These are phyloP conservation scores for Ploettnerulaceae sp. DNA, from an alignment of 2,329 filamentous ascomycete species.

Conservation along the genomic window DNA sequence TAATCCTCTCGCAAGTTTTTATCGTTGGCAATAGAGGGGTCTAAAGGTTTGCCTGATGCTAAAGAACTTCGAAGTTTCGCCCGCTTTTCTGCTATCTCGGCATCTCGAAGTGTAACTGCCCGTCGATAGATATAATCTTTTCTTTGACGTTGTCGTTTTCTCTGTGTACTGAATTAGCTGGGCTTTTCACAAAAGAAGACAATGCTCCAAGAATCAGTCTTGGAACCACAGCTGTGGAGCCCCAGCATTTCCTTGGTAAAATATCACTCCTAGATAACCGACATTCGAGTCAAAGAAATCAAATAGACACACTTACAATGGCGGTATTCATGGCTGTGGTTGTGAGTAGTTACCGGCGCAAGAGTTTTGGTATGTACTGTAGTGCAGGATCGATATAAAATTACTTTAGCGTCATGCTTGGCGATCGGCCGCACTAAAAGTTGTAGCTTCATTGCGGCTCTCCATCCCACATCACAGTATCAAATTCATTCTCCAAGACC, in stretches of 20 bases:
- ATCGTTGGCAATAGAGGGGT: slow-evolving; percentile 80
- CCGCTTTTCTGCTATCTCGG: slow-evolving; percentile 87
- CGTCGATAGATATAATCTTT: slow-evolving; percentile 88
- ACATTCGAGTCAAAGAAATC: too few relatives aligned
- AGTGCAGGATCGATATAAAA: slow-evolving; percentile 17
- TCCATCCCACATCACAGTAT: slow-evolving; percentile 16
- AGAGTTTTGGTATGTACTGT: background rate
- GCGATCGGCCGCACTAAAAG: slow-evolving; percentile 21
- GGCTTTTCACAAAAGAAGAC: slow-evolving; percentile 2
- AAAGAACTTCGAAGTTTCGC: slow-evolving; percentile 81
- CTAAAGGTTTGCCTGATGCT: slow-evolving; percentile 81
- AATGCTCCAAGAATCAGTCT: background rate
- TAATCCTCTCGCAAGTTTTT: slow-evolving; percentile 79
- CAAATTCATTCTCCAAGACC: slow-evolving; percentile 7
- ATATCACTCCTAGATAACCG: too few relatives aligned
- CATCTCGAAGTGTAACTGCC: slow-evolving; percentile 81
- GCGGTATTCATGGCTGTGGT: slow-evolving; percentile 21
- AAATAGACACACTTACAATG: slow-evolving; percentile 26
- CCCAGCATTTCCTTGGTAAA: background rate
- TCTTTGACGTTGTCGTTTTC: slow-evolving; percentile 72
- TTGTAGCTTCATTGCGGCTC: slow-evolving; percentile 11
- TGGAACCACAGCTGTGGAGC: background rate
- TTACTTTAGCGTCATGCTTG: slow-evolving; percentile 7
- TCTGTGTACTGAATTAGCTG: slow-evolving; percentile 36
- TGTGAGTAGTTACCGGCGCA: slow-evolving; percentile 8